These are phyloP conservation scores for Fusarium sp. DNA, from an alignment of 2,329 filamentous ascomycete genomes.

Conservation along the genomic window DNA sequence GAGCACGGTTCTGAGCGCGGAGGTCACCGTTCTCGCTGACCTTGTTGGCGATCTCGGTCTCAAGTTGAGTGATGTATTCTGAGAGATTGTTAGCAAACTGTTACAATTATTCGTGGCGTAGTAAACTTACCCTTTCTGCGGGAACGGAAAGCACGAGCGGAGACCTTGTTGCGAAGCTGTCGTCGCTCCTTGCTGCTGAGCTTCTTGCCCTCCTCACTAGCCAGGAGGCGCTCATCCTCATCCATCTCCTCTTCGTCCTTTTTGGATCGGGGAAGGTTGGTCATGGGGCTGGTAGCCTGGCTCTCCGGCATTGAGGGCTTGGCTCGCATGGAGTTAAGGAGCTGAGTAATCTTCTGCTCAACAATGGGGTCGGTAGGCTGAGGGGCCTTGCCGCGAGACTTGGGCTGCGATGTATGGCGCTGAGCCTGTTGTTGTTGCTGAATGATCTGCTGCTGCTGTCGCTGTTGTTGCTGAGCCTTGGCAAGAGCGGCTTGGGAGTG, in stretches of 20 bases:
- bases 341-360: constrained; percentile 92
- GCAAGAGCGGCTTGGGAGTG: constrained; percentile 87
- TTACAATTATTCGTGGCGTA: neutral
- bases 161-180: constrained; percentile 98
- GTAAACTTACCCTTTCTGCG: constrained; percentile 85
- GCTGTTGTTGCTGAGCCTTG: constrained; percentile 76
- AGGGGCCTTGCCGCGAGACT: constrained; percentile 60
- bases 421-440: constrained; percentile 58
- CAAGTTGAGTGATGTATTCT: constrained; percentile 98
- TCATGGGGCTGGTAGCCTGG: constrained; percentile 57
- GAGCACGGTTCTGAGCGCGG: constrained; percentile 79
- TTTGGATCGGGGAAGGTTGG: constrained; percentile 77
- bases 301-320: constrained; percentile 67
- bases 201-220: constrained; percentile 99
- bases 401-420: constrained; percentile 58
- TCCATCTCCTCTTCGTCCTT: constrained; percentile 99
- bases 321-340: constrained; percentile 91
- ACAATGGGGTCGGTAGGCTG: constrained; percentile 73
- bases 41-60: constrained; percentile 86
- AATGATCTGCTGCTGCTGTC: constrained; percentile 70
- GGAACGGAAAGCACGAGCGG: constrained; percentile 96
- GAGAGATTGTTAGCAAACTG: constrained; percentile 27
- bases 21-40: constrained; percentile 85
- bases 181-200: constrained; percentile 97
- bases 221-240: constrained; percentile 90